Base-by-base conservation (phyloP, 768 basidiomycete genomes). In the Nidularia sp. region DNA sequence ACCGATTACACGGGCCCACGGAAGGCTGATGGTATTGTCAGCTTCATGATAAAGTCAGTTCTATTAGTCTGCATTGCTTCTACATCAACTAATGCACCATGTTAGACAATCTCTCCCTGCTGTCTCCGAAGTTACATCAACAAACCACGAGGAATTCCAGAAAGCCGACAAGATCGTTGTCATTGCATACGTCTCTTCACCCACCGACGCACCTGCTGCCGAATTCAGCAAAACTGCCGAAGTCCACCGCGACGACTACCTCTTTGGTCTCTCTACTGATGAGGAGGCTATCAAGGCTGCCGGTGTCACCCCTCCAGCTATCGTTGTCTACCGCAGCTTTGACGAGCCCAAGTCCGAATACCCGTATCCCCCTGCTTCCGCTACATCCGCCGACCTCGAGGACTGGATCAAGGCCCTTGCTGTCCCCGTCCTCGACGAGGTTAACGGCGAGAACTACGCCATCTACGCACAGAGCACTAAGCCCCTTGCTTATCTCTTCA, bases 1-100 rank as follows among this genome's bases (percentile, higher is more conserved):
- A 68, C 77, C 1, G 94, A 98, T 22, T 99, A 98, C 70, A 68
- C 62, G 51, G 97, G 97, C 44, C 89, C 93, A 12, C 79, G 97
- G 48, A 92, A 97, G 69, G 88, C 93, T 7, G 97, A 98, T 57
- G 95, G 97, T 13, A 99, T 99, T 63, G 75, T 96, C 66, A 85
- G 85, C 69, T 97, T 97, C 76, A 98, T 98, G 96, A 66, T 81
- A 76, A 98, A 98, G 95, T 95, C 56, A 61, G 86, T 71, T 25
- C 42, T 34, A 43, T 31, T 44, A 3, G 4, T 8, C 25, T 10
- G 25, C 4, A 10, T 48, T 55, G 34, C 5, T 32, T 35, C 25
- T 13, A 29, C 8, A 4, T 22, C 15, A 1, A 34, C 61, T 45
- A 47, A 25, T 29, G 45, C 41, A 5, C 54, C 36, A 10, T 12